Conservation (phyloP, 305 asterid genomes). For the Fraxinus angustifolia region DNA sequence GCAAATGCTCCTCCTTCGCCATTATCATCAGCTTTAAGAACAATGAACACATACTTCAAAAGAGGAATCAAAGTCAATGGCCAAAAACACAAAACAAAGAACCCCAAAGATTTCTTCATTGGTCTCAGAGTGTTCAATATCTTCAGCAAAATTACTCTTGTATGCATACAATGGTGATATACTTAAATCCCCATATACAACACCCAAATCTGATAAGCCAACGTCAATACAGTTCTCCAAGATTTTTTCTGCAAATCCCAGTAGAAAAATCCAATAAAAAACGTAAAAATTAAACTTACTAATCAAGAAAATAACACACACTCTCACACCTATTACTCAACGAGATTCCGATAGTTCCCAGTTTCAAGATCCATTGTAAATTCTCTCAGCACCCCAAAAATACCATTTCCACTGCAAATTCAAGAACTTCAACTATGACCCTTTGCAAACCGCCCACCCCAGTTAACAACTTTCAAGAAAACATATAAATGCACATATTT, state of each 20-base stretch:
- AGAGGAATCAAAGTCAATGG: constrained; percentile 77
- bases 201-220: constrained; percentile 95
- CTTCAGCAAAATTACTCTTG: constrained; percentile 87
- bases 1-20: constrained; percentile 99
- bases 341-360: constrained; percentile 61
- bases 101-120: constrained; percentile 92
- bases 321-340: constrained; percentile 30
- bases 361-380: constrained; percentile 71
- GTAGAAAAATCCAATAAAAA: constrained; percentile 12
- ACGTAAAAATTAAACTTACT: background rate
- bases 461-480: constrained; percentile 34
- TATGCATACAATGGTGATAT: constrained; percentile 85
- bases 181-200: constrained; percentile 94
- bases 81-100: constrained; percentile 68
- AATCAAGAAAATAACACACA: background rate
- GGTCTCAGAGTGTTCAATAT: constrained; percentile 66
- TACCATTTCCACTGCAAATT: constrained; percentile 34
- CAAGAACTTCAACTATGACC: constrained; percentile 19
- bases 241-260: constrained; percentile 64
- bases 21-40: constrained; percentile 86
- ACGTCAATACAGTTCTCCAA: constrained; percentile 68
- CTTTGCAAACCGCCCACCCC: constrained; percentile 22
- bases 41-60: constrained; percentile 79
- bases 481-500: constrained; percentile 9
- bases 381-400: constrained; percentile 40